These are phyloP conservation scores for Endocarpon pusillum DNA, from an alignment of 495 filamentous ascomycete species.

Conservation along the genomic window DNA sequence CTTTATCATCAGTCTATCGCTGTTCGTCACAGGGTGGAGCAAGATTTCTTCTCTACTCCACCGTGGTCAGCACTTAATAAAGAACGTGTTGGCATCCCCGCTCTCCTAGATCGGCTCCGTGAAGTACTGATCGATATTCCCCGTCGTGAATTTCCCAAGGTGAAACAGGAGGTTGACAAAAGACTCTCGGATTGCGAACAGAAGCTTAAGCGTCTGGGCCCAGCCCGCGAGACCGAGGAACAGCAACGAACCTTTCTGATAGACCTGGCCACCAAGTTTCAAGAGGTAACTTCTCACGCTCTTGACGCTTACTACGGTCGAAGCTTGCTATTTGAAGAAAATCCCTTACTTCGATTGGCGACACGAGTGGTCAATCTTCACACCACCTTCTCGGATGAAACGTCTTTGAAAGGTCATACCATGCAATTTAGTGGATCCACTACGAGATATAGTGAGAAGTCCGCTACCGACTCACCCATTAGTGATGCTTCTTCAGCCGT, in stretches of 20 bases:
- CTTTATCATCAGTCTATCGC: slow-evolving; percentile 6
- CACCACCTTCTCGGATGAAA: slow-evolving; percentile 22
- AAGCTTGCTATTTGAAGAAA: slow-evolving; percentile 20
- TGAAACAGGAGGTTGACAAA: slow-evolving; percentile 27
- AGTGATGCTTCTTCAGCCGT: neutral
- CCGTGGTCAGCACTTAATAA: slow-evolving; percentile 29
- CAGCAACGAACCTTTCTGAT: slow-evolving; percentile 29
- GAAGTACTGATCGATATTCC: slow-evolving; percentile 27
- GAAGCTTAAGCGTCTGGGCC: slow-evolving; percentile 25
- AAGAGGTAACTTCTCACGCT: slow-evolving; percentile 20
- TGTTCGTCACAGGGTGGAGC: slow-evolving; percentile 11
- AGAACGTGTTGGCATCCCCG: slow-evolving; percentile 31
- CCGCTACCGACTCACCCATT: neutral
- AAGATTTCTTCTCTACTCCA: slow-evolving; percentile 9
- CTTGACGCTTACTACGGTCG: slow-evolving; percentile 27
- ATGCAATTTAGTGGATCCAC: slow-evolving; percentile 19
- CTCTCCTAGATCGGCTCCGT: slow-evolving; percentile 27
- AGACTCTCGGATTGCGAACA: slow-evolving; percentile 18
- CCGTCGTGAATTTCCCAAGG: slow-evolving; percentile 32
- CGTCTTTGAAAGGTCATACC: slow-evolving; percentile 23
- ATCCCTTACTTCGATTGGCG: slow-evolving; percentile 20
- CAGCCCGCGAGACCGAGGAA: slow-evolving; percentile 19
- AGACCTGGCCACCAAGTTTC: slow-evolving; percentile 24
- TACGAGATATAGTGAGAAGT: too few species aligned
- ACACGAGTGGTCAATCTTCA: slow-evolving; percentile 27